Percentiles rank a stretch among this genome's conserved stretches.
Evolutionary conservation across 2,329 filamentous ascomycete species (phyloP).

Genomic region (Amesomyces nigricolor): DNA sequence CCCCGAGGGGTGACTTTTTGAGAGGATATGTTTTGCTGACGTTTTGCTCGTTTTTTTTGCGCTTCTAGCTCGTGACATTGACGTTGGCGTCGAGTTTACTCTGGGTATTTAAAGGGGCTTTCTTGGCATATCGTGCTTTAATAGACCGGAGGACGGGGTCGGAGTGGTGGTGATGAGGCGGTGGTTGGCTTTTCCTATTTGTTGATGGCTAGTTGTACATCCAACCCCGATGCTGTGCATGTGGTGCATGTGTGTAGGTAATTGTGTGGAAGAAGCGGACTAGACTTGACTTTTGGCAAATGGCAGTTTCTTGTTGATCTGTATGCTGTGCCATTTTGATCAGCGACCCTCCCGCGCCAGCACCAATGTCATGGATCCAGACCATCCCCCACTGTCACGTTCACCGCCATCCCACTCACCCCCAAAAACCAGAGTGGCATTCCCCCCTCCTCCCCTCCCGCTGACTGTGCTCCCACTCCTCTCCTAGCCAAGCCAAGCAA

Average conservation of each 20-base stretch:
- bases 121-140: background rate
- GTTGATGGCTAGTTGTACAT: background rate
- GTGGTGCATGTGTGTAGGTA: background rate
- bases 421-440: no score
- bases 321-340: background rate
- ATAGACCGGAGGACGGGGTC: background rate
- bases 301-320: constrained; percentile 2
- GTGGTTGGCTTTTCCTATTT: background rate
- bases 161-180: background rate
- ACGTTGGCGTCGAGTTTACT: constrained; percentile 92
- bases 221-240: background rate
- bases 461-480: background rate
- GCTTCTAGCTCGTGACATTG: constrained; percentile 75
- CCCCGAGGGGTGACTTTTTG: constrained; percentile 9
- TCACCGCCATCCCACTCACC: no score
- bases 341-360: no score
- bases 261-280: constrained; percentile 1
- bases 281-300: constrained; percentile 6
- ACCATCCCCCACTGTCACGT: no score
- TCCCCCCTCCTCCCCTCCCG: background rate
- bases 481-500: background rate
- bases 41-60: background rate
- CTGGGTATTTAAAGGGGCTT: constrained; percentile 70
- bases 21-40: background rate
- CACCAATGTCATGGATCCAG: no score